Conservation (phyloP, 106 monocot genomes). For the Hemerocallis citrina region DNA sequence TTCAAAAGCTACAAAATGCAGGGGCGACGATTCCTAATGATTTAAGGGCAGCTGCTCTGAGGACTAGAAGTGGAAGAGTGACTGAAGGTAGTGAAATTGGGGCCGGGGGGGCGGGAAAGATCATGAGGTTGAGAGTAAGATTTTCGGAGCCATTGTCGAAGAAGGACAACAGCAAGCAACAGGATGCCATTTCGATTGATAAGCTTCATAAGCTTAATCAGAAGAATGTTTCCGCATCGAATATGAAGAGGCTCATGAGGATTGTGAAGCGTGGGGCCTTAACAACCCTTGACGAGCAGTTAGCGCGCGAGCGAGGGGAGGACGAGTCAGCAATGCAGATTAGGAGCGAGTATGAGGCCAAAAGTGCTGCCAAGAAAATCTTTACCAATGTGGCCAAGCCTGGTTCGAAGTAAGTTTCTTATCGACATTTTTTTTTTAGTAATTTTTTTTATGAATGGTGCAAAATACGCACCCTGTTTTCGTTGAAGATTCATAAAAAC, state of each 20-base stretch:
- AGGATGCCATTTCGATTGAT: constrained; percentile 60
- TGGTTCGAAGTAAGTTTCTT: constrained; percentile 55
- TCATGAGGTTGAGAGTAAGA: constrained; percentile 16
- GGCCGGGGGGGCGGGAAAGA: constrained; percentile 10
- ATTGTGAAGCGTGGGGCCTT: constrained; percentile 54
- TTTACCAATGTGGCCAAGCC: constrained; percentile 69
- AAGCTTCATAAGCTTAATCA: constrained; percentile 60
- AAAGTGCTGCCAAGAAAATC: constrained; percentile 64
- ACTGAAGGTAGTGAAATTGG: constrained; percentile 1
- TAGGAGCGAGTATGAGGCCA: constrained; percentile 68
- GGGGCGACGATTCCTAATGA: constrained; percentile 47
- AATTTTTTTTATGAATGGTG: too few relatives aligned
- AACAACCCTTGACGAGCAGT: constrained; percentile 53
- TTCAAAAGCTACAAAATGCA: constrained; percentile 49
- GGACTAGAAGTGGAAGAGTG: constrained; percentile 13
- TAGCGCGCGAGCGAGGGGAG: constrained; percentile 17
- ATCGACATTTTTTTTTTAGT: too few relatives aligned
- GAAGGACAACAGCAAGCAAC: constrained; percentile 14
- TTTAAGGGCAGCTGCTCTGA: constrained; percentile 29
- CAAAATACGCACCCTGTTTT: too few relatives aligned
- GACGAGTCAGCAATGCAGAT: constrained; percentile 60
- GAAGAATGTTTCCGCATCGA: constrained; percentile 88
- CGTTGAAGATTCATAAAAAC: too few relatives aligned
- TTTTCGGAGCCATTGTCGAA: constrained; percentile 13
- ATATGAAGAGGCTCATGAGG: constrained; percentile 82